phyloP scores from a whole-genome alignment of 495 filamentous ascomycete genomes.

The Astrocystis sublimbata region DNA sequence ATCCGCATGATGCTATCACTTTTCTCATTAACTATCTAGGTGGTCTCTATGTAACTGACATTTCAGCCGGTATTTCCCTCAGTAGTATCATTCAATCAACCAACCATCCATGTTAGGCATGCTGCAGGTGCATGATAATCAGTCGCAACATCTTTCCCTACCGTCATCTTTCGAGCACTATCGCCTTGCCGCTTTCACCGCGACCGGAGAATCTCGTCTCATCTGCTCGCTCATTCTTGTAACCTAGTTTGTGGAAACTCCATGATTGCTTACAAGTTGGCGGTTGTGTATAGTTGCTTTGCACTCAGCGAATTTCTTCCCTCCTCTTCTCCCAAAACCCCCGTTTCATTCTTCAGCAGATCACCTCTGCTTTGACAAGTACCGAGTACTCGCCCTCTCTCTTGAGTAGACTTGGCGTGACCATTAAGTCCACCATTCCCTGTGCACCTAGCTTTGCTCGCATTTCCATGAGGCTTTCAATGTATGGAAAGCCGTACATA shows the following conservation, averaged over 20 bases:
- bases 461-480: slow-evolving; percentile 25
- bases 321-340: background rate
- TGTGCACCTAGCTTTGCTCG: slow-evolving; percentile 16
- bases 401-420: slow-evolving; percentile 32
- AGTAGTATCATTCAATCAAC: too few species aligned
- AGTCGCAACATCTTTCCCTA: background rate
- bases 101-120: too few species aligned
- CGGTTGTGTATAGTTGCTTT: background rate
- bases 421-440: slow-evolving; percentile 27
- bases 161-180: background rate
- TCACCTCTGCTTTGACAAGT: slow-evolving; percentile 32
- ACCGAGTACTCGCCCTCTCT: slow-evolving; percentile 27
- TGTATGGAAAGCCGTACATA: slow-evolving; percentile 24
- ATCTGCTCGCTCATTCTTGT: background rate
- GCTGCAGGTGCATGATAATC: background rate
- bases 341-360: slow-evolving; percentile 19
- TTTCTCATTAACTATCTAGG: too few species aligned
- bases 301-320: background rate
- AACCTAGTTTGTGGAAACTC: too few species aligned
- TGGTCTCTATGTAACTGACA: too few species aligned
- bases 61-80: too few species aligned
- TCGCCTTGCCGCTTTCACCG: background rate
- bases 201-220: background rate
- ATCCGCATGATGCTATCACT: too few species aligned
- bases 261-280: too few species aligned